Base-by-base conservation (phyloP, 345 rosid genomes). In the Anastatica hierochuntica region DNA sequence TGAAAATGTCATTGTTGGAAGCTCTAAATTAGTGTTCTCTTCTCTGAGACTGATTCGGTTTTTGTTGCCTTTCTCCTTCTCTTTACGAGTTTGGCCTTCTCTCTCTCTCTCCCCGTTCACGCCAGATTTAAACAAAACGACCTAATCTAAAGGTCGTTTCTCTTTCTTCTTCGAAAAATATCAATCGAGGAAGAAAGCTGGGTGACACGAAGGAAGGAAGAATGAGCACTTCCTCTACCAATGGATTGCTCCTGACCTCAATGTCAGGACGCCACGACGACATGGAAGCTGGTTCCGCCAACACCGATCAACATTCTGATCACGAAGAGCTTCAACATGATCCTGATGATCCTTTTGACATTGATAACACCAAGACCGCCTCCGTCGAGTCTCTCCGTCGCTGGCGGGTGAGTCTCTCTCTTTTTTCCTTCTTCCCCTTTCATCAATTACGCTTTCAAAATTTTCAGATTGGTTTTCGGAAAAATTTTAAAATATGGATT, bases 331-430 rank as follows among this genome's bases (percentile, higher is more conserved):
- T 58, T 53, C 71, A 59, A 29, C 71, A 16, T 4, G 63, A 68
- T 17, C 66, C 76, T 13, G 54, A 75, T 3, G 82, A 80, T 73
- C 95, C 94, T 23, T 90, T 86, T 17, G 78, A 86, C 41, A 69
- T 90, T 44, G 58, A 80, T 30, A 70, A 83, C 33, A 80, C 95
- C 58, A 83, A 90, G 70, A 80, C 79, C 63, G 90, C 72, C 37
- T 47, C 97, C n/a, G 53, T 38, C 27, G 79, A 78, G 60, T 75
- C 77, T 34, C 90, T 90, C 31, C 74, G 73, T 36, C 74, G 86
- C 29, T 86, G 97, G 97, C 72, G 97, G 85, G 97, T 89, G 75
- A n/a, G n/a, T n/a, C n/a, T n/a, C n/a, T n/a, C n/a, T n/a, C n/a
- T n/a, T n/a, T n/a, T n/a, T 19, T 29, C 11, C 37, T 6, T 20